Evolutionary conservation across 73 alveolate species (phyloP), one percentile per base, ranked within the genome.

Genomic region (Paramecium tetraurelia): DNA sequence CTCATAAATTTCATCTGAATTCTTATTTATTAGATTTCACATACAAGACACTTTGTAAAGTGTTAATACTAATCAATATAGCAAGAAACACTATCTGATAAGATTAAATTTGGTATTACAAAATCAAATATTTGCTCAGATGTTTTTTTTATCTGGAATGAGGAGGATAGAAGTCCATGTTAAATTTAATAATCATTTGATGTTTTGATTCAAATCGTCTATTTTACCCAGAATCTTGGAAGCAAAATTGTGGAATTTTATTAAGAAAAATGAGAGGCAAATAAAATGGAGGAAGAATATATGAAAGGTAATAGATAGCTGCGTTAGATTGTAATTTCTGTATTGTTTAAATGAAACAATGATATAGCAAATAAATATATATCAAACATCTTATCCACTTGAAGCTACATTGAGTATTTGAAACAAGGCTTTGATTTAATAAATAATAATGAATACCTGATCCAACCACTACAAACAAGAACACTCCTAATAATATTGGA

Each of bases 401-500:
- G 92, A 85, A 50, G 92, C 95, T 14, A 85, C 88, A 59, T 85
- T 92, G 31, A 92, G 63, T 50, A 96, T 96, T 93, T 94, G 95
- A 70, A 96, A 96, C 71, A 96, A 48, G 33, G 98, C 98, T 5
- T 31, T 31, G 5, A 27, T 2, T 22, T 27, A 22, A n/a, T 18
- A 22, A 27, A 63, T 63, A 27, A 63, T 27, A 63, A 63, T 63
- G 7, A 31, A 3, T 63, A 63, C 84, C 84, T 63, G 97, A 94
- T 48, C 98, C 98, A 12, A 96, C 93, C 41, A 96, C 97, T 58
- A 96, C 95, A 86, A 96, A 96, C 59, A 96, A 93, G 93, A 96
- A 96, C 69, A 96, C 93, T 85, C 98, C 98, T 44, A 96, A 89
- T 43, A 96, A 69, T 44, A 93, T 92, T 40, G 98, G 98, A 27